Evolutionary conservation across 1,284 basidiomycete species (phyloP).

Genomic region (Ceratobasidium theobromae): DNA sequence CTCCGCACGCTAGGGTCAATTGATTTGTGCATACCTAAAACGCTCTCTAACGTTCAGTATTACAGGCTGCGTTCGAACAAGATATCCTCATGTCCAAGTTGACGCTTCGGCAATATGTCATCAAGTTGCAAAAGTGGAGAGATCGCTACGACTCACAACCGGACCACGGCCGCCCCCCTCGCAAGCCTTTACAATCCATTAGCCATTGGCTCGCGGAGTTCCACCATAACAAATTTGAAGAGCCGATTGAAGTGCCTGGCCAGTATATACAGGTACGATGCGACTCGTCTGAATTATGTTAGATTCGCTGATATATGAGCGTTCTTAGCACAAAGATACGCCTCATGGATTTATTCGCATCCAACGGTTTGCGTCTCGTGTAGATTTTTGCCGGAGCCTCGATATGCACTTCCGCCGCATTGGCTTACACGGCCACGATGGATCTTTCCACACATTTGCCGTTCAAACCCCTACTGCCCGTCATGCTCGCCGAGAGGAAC

Average conservation of each 20-base stretch:
- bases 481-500: slow-evolving; percentile 90
- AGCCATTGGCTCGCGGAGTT: slow-evolving; percentile 97
- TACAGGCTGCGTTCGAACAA: slow-evolving; percentile 84
- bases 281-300: neutral
- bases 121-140: slow-evolving; percentile 88
- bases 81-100: slow-evolving; percentile 87
- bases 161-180: slow-evolving; percentile 26
- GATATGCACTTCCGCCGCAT: slow-evolving; percentile 90
- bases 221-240: slow-evolving; percentile 97
- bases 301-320: slow-evolving; percentile 27
- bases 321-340: slow-evolving; percentile 89
- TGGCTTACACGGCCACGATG: slow-evolving; percentile 91
- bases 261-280: slow-evolving; percentile 88
- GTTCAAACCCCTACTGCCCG: slow-evolving; percentile 89
- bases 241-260: slow-evolving; percentile 91
- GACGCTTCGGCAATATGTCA: slow-evolving; percentile 85
- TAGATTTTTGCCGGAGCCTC: slow-evolving; percentile 81
- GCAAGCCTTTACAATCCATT: slow-evolving; percentile 77
- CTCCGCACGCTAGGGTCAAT: slow-evolving; percentile 34
- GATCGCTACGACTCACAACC: slow-evolving; percentile 77
- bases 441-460: slow-evolving; percentile 84
- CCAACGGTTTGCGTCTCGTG: slow-evolving; percentile 86
- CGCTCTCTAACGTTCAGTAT: slow-evolving; percentile 2
- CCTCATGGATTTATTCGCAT: slow-evolving; percentile 93
- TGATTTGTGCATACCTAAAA: neutral